phyloP scores from a whole-genome alignment of 257 asterid genomes.

The Datura wrightii region DNA sequence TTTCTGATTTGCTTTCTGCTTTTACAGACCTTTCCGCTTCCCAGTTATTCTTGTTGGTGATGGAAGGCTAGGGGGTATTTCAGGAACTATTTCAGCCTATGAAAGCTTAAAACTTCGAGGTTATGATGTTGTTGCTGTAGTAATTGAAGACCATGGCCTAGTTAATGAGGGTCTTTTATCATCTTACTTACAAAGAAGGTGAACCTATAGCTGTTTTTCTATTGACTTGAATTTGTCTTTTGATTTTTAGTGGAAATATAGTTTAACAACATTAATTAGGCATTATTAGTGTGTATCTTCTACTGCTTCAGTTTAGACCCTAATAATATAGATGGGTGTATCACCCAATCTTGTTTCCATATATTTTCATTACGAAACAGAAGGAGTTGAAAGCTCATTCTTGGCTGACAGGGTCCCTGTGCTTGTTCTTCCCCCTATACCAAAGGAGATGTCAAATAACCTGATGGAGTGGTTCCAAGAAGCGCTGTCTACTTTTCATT shows the following conservation, averaged over 20 bases:
- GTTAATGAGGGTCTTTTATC: constrained; percentile 73
- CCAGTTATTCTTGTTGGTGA: constrained; percentile 97
- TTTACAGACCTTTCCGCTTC: constrained; percentile 84
- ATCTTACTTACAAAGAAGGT: constrained; percentile 79
- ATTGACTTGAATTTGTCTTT: neutral
- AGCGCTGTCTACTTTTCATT: constrained; percentile 65
- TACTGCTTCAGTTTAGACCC: neutral
- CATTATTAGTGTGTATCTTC: neutral
- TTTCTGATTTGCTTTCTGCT: constrained; percentile 36
- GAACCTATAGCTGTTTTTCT: constrained; percentile 24
- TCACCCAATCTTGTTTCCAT: constrained; percentile 16
- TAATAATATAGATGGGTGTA: neutral
- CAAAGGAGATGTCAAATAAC: constrained; percentile 76
- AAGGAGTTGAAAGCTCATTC: constrained; percentile 7
- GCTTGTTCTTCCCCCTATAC: constrained; percentile 83
- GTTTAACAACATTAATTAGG: neutral
- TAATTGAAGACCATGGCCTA: constrained; percentile 90
- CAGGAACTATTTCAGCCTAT: constrained; percentile 96
- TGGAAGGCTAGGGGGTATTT: constrained; percentile 95
- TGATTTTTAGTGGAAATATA: constrained; percentile 9
- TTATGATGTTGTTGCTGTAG: constrained; percentile 84
- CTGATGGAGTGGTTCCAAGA: constrained; percentile 80
- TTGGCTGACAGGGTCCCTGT: constrained; percentile 73
- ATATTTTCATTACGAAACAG: constrained; percentile 1
- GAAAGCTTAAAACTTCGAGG: constrained; percentile 92